Evolutionary conservation across 2,329 filamentous ascomycete species (phyloP).

Genomic region (Botrytis paeoniae): DNA sequence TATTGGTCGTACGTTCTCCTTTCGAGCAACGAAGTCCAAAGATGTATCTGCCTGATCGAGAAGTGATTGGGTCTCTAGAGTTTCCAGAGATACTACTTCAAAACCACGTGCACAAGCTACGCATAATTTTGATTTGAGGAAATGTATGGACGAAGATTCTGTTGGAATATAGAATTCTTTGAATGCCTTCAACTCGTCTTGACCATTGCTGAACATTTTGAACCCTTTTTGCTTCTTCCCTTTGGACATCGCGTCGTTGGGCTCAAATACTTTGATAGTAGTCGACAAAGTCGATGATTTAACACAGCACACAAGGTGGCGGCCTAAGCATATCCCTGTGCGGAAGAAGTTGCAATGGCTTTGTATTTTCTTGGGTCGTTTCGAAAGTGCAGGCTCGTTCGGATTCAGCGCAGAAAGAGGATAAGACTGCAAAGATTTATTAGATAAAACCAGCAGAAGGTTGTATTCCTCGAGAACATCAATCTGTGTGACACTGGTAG

Average conservation of each 20-base stretch:
- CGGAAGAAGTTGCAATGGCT: constrained; percentile 99
- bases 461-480: constrained; percentile 96
- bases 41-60: constrained; percentile 97
- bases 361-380: constrained; percentile 91
- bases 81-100: constrained; percentile 94
- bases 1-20: constrained; percentile 90
- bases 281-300: constrained; percentile 91
- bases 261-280: constrained; percentile 98
- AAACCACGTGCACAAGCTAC: constrained; percentile 95
- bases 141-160: constrained; percentile 97
- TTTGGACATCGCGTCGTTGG: constrained; percentile 89
- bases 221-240: constrained; percentile 95
- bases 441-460: constrained; percentile 83
- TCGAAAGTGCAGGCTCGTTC: constrained; percentile 74
- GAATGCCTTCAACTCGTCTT: constrained; percentile 93
- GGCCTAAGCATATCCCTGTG: constrained; percentile 87
- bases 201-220: constrained; percentile 90
- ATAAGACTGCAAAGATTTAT: constrained; percentile 90
- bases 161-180: constrained; percentile 99
- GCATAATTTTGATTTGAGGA: constrained; percentile 93
- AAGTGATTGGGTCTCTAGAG: constrained; percentile 94
- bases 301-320: constrained; percentile 93
- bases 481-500: constrained; percentile 85
- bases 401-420: constrained; percentile 81
- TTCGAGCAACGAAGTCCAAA: constrained; percentile 91